A percentile compares a stretch with the other conserved stretches of the same genome.
These are phyloP conservation scores for Coemansia sp. DNA, from an alignment of 192 early-diverging fungal genomes.

Conservation along the genomic window DNA sequence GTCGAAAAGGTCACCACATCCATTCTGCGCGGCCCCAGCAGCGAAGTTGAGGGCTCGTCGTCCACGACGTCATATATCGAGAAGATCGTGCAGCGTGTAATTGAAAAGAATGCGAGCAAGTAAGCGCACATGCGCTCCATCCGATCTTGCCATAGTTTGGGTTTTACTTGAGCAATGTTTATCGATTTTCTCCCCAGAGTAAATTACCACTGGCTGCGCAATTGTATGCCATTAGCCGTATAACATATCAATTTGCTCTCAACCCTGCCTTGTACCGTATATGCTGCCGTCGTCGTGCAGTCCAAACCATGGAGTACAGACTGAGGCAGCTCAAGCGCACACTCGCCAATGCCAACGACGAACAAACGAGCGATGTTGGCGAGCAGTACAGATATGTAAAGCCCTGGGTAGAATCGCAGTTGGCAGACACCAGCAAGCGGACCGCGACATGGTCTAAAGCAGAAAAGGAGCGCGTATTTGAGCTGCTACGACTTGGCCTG, in stretches of 20 bases:
- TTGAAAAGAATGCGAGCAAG: conserved; percentile 22
- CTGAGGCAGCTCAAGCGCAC: conserved; percentile 1
- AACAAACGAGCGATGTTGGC: neutral
- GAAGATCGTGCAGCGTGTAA: conserved; percentile 42
- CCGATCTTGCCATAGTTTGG: neutral
- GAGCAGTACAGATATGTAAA: neutral
- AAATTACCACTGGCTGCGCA: neutral
- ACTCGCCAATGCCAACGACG: neutral
- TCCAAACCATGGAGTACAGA: neutral
- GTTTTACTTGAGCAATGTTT: neutral
- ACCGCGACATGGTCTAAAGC: conserved; percentile 24
- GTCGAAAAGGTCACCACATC: conserved; percentile 77
- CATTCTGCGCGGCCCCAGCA: conserved; percentile 40
- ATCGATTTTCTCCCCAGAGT: too few relatives aligned
- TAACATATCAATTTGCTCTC: neutral
- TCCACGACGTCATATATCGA: conserved; percentile 42
- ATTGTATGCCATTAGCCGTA: neutral
- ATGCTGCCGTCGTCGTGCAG: neutral
- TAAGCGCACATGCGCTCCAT: neutral
- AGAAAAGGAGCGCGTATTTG: conserved; percentile 33
- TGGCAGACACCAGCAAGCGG: neutral
- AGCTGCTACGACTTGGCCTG: conserved; percentile 19
- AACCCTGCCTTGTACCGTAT: neutral
- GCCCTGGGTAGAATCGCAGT: neutral
- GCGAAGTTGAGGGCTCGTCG: neutral